Evolutionary conservation across 164 flowering plant genomes (phyloP).

Genomic region (Santalum album): DNA sequence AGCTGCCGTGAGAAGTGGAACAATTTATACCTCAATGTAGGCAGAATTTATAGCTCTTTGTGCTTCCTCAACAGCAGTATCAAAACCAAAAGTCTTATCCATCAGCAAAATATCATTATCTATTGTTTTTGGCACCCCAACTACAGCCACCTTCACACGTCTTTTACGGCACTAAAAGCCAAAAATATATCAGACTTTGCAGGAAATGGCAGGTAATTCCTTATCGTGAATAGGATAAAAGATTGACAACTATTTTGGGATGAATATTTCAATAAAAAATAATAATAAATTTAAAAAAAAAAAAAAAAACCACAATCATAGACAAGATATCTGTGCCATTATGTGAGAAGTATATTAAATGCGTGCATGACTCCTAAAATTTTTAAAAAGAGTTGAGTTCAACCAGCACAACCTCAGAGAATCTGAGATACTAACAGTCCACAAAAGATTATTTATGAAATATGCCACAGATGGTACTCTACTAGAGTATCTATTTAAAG

Average conservation of each 20-base stretch:
- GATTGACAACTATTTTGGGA: background rate
- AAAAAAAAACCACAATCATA: too few relatives aligned
- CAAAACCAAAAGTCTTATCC: constrained; percentile 97
- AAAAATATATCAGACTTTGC: constrained; percentile 8
- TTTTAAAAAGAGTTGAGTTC: too few relatives aligned
- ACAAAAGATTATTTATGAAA: too few relatives aligned
- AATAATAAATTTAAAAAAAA: too few relatives aligned
- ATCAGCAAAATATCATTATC: constrained; percentile 85
- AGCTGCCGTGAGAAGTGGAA: background rate
- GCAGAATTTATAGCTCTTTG: constrained; percentile 94
- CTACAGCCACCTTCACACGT: constrained; percentile 60
- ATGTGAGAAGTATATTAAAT: too few relatives aligned
- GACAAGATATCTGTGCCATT: too few relatives aligned
- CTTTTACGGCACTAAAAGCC: constrained; percentile 58
- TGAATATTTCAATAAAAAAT: too few relatives aligned
- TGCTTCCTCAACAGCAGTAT: constrained; percentile 92
- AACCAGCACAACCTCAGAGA: too few relatives aligned
- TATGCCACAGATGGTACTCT: too few relatives aligned
- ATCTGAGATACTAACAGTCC: too few relatives aligned
- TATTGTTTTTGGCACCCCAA: constrained; percentile 95
- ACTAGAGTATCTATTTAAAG: too few relatives aligned
- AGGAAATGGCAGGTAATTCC: background rate
- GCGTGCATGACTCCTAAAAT: too few relatives aligned
- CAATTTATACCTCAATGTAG: constrained; percentile 73
- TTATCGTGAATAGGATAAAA: background rate